Evolutionary conservation across 192 early-diverging fungal species (phyloP), one percentile per base, ranked within the genome.

Genomic region (Umbelopsis isabellina): DNA sequence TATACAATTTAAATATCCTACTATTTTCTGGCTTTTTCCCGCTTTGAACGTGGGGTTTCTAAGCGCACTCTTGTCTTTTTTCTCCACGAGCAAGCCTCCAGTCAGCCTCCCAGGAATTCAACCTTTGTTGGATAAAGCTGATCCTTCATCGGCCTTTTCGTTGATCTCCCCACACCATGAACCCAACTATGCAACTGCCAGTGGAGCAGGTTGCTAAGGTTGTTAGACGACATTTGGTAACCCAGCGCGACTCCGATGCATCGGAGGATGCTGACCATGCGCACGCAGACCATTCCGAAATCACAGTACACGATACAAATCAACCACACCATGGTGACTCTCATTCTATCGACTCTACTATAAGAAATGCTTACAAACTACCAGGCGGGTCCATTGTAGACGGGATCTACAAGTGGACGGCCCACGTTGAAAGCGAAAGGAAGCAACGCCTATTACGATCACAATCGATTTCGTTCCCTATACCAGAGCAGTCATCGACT

Each of bases 371-470:
- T 27, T 86, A 88, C 67, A 87, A 78, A 51, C 72, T 91, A 45
- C 83, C 86, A n/a, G 88, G 89, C 47, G 94, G 92, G 33, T 87
- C 92, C 51, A 91, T 91, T 72, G 90, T 93, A 3, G 87, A 91
- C 66, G 90, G 94, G 45, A 91, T 97, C 68, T 97, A 97, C 76
- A 90, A 93, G 83, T 95, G 94, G 94, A 85, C 90, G 16, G 89
- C 93, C 50, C 84, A 90, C 67, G 79, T 87, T 41, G 88, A 90
- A 46, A 84, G 72, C 66, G 73, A 81, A 20, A 77, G 77, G 50
- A 64, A 78, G 25, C 76, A 73, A 49, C 64, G 72, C 12, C 49
- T 72, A 67, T 22, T 66, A 21, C 68, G 76, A 23, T 70, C 76
- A 15, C 76, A 78, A 58, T 78, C 76, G 2, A 70, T 78, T 16